These are phyloP conservation scores for Posidonia oceanica DNA, from an alignment of 116 monocot genomes.

Conservation along the genomic window DNA sequence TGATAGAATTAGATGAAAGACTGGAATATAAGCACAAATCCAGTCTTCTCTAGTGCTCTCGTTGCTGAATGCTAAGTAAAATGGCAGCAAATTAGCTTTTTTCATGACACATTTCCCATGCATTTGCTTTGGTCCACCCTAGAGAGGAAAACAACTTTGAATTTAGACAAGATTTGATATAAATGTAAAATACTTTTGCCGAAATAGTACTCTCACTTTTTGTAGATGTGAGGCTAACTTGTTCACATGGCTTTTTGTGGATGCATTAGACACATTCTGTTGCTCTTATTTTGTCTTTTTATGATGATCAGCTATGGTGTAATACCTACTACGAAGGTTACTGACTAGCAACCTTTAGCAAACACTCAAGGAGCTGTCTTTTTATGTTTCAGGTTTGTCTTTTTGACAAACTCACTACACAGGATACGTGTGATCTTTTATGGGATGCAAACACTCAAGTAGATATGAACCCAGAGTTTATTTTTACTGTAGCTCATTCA, in stretches of 20 bases:
- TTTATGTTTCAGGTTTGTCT: conserved; percentile 75
- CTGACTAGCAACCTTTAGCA: conserved; percentile 61
- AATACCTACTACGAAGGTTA: conserved; percentile 66
- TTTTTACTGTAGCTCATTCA: conserved; percentile 8
- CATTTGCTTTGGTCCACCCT: background rate
- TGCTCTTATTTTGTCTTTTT: background rate
- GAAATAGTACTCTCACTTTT: background rate
- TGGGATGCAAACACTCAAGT: conserved; percentile 30
- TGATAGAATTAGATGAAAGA: too few relatives aligned
- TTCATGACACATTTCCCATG: background rate
- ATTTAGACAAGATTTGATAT: background rate
- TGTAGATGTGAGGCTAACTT: background rate
- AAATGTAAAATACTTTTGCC: background rate
- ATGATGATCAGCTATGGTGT: conserved; percentile 59
- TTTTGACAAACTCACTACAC: conserved; percentile 72
- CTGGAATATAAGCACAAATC: too few relatives aligned
- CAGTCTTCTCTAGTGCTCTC: background rate
- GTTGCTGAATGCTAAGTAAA: background rate
- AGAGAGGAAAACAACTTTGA: background rate
- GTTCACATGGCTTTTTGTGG: background rate
- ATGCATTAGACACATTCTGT: background rate
- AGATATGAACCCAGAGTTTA: conserved; percentile 12
- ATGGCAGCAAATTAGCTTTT: background rate
- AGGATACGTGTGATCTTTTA: conserved; percentile 73
- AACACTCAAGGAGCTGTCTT: conserved; percentile 63